These are phyloP conservation scores for Crithidia mellificae DNA, from an alignment of 208 protist species.

Conservation along the genomic window DNA sequence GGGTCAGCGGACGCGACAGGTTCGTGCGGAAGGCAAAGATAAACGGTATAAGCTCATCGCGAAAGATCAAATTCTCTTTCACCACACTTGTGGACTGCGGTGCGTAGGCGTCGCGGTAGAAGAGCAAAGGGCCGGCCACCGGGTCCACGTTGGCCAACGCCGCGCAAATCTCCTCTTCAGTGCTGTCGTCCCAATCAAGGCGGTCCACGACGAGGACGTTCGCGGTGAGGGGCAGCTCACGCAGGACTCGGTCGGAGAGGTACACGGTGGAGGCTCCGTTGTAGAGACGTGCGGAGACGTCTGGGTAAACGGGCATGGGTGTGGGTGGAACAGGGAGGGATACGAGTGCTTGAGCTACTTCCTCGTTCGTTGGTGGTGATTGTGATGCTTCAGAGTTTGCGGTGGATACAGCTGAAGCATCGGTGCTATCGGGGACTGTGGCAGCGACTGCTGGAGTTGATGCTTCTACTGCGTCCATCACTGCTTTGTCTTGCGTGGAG, in stretches of 20 bases:
- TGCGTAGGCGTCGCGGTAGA: constrained; percentile 37
- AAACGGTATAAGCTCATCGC: constrained; percentile 28
- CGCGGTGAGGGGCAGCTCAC: constrained; percentile 35
- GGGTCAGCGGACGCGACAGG: constrained; percentile 15
- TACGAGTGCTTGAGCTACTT: neutral
- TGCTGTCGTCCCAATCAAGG: constrained; percentile 22
- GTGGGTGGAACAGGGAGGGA: constrained; percentile 7
- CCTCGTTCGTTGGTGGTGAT: too few relatives aligned
- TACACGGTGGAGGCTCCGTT: constrained; percentile 25
- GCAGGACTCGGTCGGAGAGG: constrained; percentile 32
- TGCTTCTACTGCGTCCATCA: too few relatives aligned
- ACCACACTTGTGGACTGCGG: constrained; percentile 14
- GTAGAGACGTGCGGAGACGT: constrained; percentile 25
- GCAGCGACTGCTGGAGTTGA: too few relatives aligned
- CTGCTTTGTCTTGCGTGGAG: too few relatives aligned
- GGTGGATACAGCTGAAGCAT: neutral
- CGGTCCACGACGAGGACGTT: constrained; percentile 49
- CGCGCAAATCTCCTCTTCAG: neutral
- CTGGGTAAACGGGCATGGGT: constrained; percentile 18
- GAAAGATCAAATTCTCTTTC: constrained; percentile 15
- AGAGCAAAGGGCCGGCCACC: constrained; percentile 25
- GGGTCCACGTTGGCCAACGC: constrained; percentile 22
- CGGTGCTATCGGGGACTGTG: too few relatives aligned
- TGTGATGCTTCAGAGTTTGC: neutral
- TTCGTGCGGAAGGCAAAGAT: constrained; percentile 44